These are phyloP conservation scores for Lichtheimia hyalospora DNA, from an alignment of 371 early-diverging fungal species.

Conservation along the genomic window DNA sequence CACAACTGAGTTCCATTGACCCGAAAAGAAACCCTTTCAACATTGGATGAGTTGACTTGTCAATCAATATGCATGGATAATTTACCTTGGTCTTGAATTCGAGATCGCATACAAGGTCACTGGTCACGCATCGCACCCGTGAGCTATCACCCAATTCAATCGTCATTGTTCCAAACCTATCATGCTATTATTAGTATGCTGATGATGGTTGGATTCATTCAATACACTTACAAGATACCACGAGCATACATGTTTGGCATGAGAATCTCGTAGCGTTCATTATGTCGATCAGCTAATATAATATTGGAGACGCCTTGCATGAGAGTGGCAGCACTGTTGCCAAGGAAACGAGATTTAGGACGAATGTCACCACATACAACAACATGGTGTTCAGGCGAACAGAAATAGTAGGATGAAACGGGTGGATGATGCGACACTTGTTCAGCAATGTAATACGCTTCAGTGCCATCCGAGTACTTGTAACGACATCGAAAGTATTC, in stretches of 20 bases:
- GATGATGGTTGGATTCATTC: too few relatives aligned
- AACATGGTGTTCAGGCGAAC: conserved; percentile 79
- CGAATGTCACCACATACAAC: conserved; percentile 81
- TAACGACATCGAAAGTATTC: conserved; percentile 88
- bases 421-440: conserved; percentile 97
- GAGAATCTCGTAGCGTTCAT: conserved; percentile 77
- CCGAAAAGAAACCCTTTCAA: conserved; percentile 85
- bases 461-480: conserved; percentile 66
- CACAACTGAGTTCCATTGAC: conserved; percentile 76
- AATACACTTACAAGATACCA: conserved; percentile 58
- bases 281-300: conserved; percentile 59
- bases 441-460: conserved; percentile 83
- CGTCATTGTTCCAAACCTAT: conserved; percentile 86
- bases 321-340: conserved; percentile 92
- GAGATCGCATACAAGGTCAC: conserved; percentile 76
- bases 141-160: conserved; percentile 90
- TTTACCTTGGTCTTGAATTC: conserved; percentile 93
- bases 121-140: conserved; percentile 71
- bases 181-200: too few relatives aligned
- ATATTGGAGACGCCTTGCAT: conserved; percentile 80
- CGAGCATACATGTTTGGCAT: conserved; percentile 95
- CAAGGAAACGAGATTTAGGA: conserved; percentile 90
- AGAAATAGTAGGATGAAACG: conserved; percentile 80
- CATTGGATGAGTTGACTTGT: too few relatives aligned
- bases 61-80: too few relatives aligned